Conservation (phyloP, 768 basidiomycete genomes). For the Chalciporus piperatus region DNA sequence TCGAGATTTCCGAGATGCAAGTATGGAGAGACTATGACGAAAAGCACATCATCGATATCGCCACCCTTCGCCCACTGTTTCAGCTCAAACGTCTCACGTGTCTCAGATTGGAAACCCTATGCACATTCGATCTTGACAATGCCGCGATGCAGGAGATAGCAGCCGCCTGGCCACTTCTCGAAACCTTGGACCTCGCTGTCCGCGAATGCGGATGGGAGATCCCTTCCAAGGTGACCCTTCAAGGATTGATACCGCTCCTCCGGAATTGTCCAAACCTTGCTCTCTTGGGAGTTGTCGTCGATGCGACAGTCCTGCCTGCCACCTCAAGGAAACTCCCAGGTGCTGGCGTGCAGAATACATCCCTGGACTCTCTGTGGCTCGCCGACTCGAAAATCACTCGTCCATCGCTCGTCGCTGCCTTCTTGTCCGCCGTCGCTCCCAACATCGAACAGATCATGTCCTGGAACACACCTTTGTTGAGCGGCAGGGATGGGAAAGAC, state of each 20-base stretch:
- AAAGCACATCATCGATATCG: conserved; percentile 28
- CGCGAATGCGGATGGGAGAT: conserved; percentile 33
- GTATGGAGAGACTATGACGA: conserved; percentile 30
- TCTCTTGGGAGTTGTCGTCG: conserved; percentile 28
- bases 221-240: conserved; percentile 25
- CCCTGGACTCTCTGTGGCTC: conserved; percentile 28
- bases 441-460: conserved; percentile 29
- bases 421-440: conserved; percentile 28
- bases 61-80: conserved; percentile 25
- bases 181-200: conserved; percentile 26
- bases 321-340: conserved; percentile 9
- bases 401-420: conserved; percentile 24
- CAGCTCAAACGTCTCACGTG: conserved; percentile 19
- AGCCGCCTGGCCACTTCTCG: conserved; percentile 26
- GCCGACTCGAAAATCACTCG: conserved; percentile 28
- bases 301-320: conserved; percentile 22
- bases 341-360: conserved; percentile 21
- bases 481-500: conserved; percentile 20
- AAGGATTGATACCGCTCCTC: conserved; percentile 22
- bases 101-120: conserved; percentile 28
- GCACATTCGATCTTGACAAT: conserved; percentile 26
- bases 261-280: conserved; percentile 21
- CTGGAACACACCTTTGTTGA: conserved; percentile 31
- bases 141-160: conserved; percentile 24
- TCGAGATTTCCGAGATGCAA: conserved; percentile 31